Percentiles rank a stretch among this genome's conserved stretches.
phyloP scores from a whole-genome alignment of 2,329 filamentous ascomycete species.

The Trematosphaeria pertusa region DNA sequence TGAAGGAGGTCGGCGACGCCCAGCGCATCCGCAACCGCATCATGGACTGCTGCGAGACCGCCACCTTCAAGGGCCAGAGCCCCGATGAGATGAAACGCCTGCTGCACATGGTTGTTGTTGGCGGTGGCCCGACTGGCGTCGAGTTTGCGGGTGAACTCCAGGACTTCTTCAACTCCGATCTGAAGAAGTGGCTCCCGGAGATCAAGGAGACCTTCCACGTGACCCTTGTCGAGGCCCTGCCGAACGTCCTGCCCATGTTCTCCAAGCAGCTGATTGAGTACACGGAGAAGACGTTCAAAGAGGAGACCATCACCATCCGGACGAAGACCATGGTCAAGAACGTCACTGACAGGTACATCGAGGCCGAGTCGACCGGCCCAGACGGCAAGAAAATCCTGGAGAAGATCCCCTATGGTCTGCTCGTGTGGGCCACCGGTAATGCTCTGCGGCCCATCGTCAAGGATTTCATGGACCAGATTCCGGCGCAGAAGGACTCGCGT shows the following conservation, averaged over 20 bases:
- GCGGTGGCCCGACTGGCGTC: constrained; percentile 94
- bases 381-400: constrained; percentile 85
- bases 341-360: constrained; percentile 89
- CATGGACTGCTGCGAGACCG: constrained; percentile 99
- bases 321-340: constrained; percentile 99
- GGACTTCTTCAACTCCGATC: constrained; percentile 98
- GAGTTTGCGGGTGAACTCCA: constrained; percentile 98
- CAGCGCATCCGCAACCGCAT: constrained; percentile 97
- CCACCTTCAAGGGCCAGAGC: constrained; percentile 95
- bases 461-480: constrained; percentile 90
- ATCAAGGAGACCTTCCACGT: constrained; percentile 96
- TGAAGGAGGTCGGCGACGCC: constrained; percentile 97
- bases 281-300: constrained; percentile 98
- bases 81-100: constrained; percentile 89
- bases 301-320: constrained; percentile 96
- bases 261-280: constrained; percentile 99
- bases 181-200: constrained; percentile 97
- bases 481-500: constrained; percentile 92
- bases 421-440: constrained; percentile 99
- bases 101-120: constrained; percentile 89
- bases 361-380: constrained; percentile 82
- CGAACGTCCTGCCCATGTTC: constrained; percentile 96
- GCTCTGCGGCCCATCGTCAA: constrained; percentile 87
- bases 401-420: constrained; percentile 88
- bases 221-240: constrained; percentile 94